Conservation (phyloP, 2,329 filamentous ascomycete species). For the Neonectria coccinea region DNA sequence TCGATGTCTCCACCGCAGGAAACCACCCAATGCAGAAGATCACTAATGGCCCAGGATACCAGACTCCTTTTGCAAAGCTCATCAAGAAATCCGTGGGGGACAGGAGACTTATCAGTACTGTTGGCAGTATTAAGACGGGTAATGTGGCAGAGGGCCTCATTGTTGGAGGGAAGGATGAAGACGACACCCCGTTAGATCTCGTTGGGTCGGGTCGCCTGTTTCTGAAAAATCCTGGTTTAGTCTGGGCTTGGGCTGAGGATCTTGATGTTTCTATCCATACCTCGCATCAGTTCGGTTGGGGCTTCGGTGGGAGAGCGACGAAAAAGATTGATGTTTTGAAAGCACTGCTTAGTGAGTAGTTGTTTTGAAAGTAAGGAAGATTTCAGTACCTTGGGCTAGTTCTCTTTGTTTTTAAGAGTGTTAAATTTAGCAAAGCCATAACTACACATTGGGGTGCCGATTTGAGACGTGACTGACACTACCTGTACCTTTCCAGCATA, state of each 20-base stretch:
- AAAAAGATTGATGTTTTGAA: constrained; percentile 17
- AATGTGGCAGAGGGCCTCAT: constrained; percentile 61
- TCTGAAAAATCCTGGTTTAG: constrained; percentile 68
- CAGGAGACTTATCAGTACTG: constrained; percentile 59
- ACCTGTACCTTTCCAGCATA: too few species aligned
- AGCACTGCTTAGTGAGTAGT: background rate
- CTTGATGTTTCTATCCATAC: constrained; percentile 59
- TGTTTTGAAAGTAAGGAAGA: too few species aligned
- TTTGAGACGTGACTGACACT: too few species aligned
- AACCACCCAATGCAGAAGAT: constrained; percentile 71
- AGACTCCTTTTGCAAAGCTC: constrained; percentile 75
- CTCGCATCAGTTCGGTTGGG: constrained; percentile 68
- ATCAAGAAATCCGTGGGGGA: constrained; percentile 79
- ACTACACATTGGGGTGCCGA: too few species aligned
- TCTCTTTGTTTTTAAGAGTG: background rate
- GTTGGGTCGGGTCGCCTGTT: constrained; percentile 65
- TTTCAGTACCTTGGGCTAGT: background rate
- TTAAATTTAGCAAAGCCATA: too few species aligned
- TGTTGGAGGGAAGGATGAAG: constrained; percentile 44
- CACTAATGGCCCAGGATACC: constrained; percentile 72
- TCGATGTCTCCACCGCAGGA: constrained; percentile 79
- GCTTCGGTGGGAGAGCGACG: constrained; percentile 58
- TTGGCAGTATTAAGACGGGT: constrained; percentile 62
- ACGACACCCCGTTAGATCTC: constrained; percentile 61
- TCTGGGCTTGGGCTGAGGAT: constrained; percentile 68